These are phyloP conservation scores for Tricholoma furcatifolium DNA, from an alignment of 768 basidiomycete species.

Conservation along the genomic window DNA sequence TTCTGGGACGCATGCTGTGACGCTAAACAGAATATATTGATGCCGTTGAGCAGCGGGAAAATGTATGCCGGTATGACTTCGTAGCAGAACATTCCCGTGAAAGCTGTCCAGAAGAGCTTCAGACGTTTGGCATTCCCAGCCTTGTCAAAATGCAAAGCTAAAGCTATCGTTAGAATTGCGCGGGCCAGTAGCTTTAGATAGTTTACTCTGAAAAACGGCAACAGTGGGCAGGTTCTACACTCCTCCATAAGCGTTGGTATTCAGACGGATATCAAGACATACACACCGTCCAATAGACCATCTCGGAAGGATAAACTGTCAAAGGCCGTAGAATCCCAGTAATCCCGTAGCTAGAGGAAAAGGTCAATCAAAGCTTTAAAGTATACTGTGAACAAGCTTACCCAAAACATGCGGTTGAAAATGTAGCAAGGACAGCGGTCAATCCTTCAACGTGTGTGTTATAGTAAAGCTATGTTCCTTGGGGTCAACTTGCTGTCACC, in stretches of 20 bases:
- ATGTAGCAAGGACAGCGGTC: constrained; percentile 59
- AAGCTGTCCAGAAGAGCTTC: constrained; percentile 51
- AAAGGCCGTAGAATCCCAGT: constrained; percentile 59
- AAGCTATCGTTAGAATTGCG: background rate
- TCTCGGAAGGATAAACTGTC: constrained; percentile 60
- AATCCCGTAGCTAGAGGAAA: constrained; percentile 47
- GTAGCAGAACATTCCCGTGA: constrained; percentile 50
- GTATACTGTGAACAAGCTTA: constrained; percentile 20
- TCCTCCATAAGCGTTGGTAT: background rate
- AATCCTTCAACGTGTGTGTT: constrained; percentile 52
- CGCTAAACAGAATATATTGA: constrained; percentile 61
- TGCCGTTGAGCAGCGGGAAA: constrained; percentile 61
- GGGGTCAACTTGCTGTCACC: background rate
- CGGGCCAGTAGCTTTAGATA: background rate
- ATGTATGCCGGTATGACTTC: constrained; percentile 57
- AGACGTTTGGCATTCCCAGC: constrained; percentile 44
- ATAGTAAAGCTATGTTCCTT: constrained; percentile 52
- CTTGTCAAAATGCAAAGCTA: constrained; percentile 51
- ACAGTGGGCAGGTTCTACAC: constrained; percentile 53
- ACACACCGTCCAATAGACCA: constrained; percentile 59
- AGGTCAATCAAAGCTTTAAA: background rate
- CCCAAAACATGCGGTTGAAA: constrained; percentile 66
- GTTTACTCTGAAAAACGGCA: constrained; percentile 55
- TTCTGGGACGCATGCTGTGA: constrained; percentile 44
- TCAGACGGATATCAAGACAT: background rate